A percentile compares a stretch with the other conserved stretches of the same genome.
Evolutionary conservation across 2,329 filamentous ascomycete species (phyloP).

Genomic region (Nothopassalora personata): DNA sequence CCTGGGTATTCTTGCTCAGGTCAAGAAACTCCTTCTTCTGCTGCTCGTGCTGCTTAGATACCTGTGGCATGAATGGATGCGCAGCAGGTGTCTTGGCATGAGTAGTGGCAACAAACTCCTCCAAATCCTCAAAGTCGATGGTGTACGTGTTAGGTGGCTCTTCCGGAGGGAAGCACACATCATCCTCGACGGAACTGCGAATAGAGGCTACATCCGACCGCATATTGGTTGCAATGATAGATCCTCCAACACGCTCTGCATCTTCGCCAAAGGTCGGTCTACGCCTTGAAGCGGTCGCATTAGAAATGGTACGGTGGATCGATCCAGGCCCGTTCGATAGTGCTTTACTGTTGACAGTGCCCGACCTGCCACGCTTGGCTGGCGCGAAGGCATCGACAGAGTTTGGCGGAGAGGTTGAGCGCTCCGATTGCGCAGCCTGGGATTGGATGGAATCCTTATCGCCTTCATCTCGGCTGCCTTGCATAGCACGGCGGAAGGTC

Average conservation of each 20-base stretch:
- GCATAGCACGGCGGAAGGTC: conserved; percentile 38
- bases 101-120: conserved; percentile 73
- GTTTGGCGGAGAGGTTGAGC: conserved; percentile 83
- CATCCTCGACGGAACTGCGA: conserved; percentile 71
- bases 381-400: conserved; percentile 97
- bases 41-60: conserved; percentile 22
- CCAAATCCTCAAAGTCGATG: conserved; percentile 86
- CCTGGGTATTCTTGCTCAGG: conserved; percentile 41
- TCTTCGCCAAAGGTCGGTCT: conserved; percentile 54
- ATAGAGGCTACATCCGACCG: conserved; percentile 57
- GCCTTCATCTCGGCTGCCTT: conserved; percentile 22
- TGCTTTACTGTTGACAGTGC: conserved; percentile 57
- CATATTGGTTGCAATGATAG: conserved; percentile 47
- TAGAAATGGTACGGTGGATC: conserved; percentile 66
- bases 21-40: conserved; percentile 55
- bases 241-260: conserved; percentile 35
- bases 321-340: conserved; percentile 53
- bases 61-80: conserved; percentile 35
- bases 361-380: conserved; percentile 72
- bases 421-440: conserved; percentile 24
- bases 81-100: conserved; percentile 44
- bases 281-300: conserved; percentile 48
- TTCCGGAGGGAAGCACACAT: conserved; percentile 83
- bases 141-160: conserved; percentile 75
- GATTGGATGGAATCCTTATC: conserved; percentile 15